Base-by-base conservation (phyloP, 1,139 yeast genomes). In the Zygoascus hellenicus region DNA sequence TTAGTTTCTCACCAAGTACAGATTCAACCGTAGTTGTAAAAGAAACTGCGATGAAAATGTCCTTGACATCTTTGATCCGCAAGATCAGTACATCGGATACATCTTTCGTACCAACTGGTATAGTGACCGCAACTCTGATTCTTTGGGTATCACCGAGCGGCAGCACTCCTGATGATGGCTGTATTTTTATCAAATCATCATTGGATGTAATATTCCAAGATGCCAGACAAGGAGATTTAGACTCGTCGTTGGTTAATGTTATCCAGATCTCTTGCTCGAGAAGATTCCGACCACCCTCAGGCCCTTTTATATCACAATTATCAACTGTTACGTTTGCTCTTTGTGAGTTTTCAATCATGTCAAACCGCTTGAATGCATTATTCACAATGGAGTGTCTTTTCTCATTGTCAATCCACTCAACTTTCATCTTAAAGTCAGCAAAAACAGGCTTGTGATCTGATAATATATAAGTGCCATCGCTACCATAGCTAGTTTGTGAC, bases 401-500 rank as follows among this genome's bases (percentile, higher is more conserved):
- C 2, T 54, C 63, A 10, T 58, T 72, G 61, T 84, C 76, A 26
- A 81, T 70, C 13, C 80, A 58, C 28, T 72, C 69, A 0, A 76
- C 72, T 0, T 70, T 65, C 1, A 82, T 56, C 10, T 65, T 68
- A 56, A 78, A 79, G 9, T 73, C 68, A 0, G 82, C 74, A 43
- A 68, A 68, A 0, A 86, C 94, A 0, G 95, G 95, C 45, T 83
- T 69, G 63, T 87, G 96, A 60, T 87, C 96, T 0, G 90, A 81
- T 26, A 80, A 72, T 2, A 35, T 35, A 48, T 61, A 61, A 11
- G 55, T 58, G 15, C 37, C 51, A 43, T 42, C 49, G 41, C 37
- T 39, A 14, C 52, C 54, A 29, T 42, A 42, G 16, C 40, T 26
- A 11, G 26, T 38, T 16, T 42, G 45, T 10, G 32, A 19, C 7